Conservation (phyloP, 202 grass and related monocot genomes). For the Carex sylvatica region DNA sequence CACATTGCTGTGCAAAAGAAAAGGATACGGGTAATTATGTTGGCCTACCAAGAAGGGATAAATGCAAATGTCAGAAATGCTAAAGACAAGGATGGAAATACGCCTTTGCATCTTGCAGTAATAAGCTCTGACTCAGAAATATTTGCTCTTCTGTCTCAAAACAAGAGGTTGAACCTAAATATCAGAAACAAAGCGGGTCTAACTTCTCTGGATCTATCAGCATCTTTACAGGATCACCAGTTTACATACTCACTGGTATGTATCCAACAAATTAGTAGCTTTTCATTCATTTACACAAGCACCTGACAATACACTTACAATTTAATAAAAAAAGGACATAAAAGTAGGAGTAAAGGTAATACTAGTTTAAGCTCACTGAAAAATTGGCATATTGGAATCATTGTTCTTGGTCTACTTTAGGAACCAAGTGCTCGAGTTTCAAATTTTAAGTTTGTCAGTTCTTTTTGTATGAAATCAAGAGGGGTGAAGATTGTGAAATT, state of each 20-base stretch:
- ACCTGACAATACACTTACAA: neutral
- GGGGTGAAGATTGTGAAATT: neutral
- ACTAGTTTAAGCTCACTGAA: neutral
- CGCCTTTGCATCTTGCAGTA: slow-evolving; percentile 33
- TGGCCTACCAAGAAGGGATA: neutral
- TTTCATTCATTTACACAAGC: neutral
- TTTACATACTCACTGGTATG: neutral
- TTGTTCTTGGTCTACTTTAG: neutral
- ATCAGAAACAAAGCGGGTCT: slow-evolving; percentile 4
- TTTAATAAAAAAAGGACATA: neutral
- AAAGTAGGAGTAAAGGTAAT: neutral
- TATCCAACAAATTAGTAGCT: neutral
- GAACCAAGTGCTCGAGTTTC: neutral
- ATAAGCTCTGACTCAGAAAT: neutral
- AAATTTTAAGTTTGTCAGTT: neutral
- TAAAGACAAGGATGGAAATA: slow-evolving; percentile 28
- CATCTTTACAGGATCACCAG: neutral
- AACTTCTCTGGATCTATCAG: neutral
- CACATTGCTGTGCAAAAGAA: slow-evolving; percentile 24
- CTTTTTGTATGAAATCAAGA: neutral
- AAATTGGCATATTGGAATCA: neutral
- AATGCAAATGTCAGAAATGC: slow-evolving; percentile 7
- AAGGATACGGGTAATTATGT: neutral
- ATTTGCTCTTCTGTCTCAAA: neutral
- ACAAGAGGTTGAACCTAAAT: neutral